Evolutionary conservation across 805 yeast genomes (phyloP), one percentile per base, ranked within the genome.

Genomic region (Metschnikowia corniflorae): DNA sequence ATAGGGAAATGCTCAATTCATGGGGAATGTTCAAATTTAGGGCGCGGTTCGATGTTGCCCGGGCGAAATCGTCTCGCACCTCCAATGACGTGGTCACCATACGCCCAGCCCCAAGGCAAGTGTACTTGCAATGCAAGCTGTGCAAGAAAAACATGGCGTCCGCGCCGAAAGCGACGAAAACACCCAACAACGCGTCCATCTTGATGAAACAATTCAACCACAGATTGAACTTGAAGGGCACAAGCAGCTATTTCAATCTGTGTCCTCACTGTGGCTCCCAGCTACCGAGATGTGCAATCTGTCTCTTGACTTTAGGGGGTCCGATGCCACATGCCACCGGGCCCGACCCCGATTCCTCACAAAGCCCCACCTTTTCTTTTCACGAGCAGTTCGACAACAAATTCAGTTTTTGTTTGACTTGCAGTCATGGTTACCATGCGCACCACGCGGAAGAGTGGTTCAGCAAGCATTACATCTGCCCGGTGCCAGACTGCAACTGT

Each of bases 391-490:
- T 49, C 32, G 42, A 42, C 32, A 44, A 83, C 44, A 87, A 96
- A 95, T 88, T 91, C 48, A 86, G 93, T 48, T 87, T 87, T 61
- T 91, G 98, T 53, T 62, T 91, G 46, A 77, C 81, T 22, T 91
- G 98, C 56, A 86, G 84, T 54, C 98, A 91, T 52, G 95, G 96
- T 1, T 81, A 81, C 77, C 98, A 91, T 62, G 88, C 95, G 0
- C 88, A 84, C 4, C 98, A 91, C 57, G 97, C 97, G 0, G 88
- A 86, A 45, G 94, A 89, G 52, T 91, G 98, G 98, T 91, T 91
- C 57, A 74, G 82, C 17, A 82, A 80, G 56, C 95, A 89, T 51
- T 77, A 75, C 38, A 77, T 85, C 1, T 91, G 98, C 53, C 97
- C 98, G 0, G 95, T 91, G 3, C 96, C 97, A 0, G 95, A 88